Conservation (phyloP, 176 grass and related monocot genomes). For the Ensete ventricosum region DNA sequence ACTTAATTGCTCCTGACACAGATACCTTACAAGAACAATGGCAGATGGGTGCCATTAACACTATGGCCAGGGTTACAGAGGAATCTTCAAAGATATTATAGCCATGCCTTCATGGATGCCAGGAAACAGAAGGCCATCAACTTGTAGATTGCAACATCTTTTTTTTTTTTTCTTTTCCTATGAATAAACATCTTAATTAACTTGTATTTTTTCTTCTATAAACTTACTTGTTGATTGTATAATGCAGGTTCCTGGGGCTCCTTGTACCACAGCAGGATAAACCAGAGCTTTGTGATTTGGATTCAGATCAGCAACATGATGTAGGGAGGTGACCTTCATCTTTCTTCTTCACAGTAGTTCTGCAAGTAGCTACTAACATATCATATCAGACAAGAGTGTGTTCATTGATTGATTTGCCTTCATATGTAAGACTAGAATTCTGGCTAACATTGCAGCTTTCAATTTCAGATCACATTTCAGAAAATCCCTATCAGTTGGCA, state of each 20-base stretch:
- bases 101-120: constrained; percentile 83
- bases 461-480: constrained; percentile 67
- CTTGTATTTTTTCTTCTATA: background rate
- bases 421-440: background rate
- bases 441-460: background rate
- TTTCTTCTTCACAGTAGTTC: too few relatives aligned
- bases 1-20: too few relatives aligned
- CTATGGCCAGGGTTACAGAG: background rate
- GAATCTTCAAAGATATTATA: constrained; percentile 96
- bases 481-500: constrained; percentile 79
- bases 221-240: background rate
- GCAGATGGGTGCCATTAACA: too few relatives aligned
- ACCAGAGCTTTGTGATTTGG: constrained; percentile 84
- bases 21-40: too few relatives aligned
- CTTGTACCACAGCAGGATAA: constrained; percentile 80
- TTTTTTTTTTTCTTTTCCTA: background rate
- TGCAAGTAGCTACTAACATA: too few relatives aligned
- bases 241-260: constrained; percentile 75
- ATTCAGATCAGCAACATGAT: constrained; percentile 92
- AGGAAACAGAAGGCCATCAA: constrained; percentile 99
- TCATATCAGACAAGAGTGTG: too few relatives aligned
- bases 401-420: background rate
- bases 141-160: constrained; percentile 47
- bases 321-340: constrained; percentile 47
- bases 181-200: background rate